These are phyloP conservation scores for Fusarium nisikadoi DNA, from an alignment of 2,329 filamentous ascomycete genomes.

Conservation along the genomic window DNA sequence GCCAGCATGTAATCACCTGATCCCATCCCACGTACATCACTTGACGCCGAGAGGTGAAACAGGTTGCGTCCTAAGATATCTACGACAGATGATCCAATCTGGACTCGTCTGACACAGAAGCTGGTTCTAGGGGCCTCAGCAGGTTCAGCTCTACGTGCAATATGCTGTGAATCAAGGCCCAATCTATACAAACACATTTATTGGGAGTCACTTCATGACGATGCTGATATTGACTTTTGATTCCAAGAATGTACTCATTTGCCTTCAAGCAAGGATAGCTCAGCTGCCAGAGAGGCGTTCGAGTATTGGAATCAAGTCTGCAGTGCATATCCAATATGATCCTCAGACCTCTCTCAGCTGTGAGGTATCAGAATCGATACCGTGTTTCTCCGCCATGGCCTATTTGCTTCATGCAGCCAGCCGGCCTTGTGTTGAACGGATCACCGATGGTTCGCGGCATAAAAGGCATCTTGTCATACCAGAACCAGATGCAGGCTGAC, in stretches of 20 bases:
- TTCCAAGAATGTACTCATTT: background rate
- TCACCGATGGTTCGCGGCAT: background rate
- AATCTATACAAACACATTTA: background rate
- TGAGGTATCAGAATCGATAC: background rate
- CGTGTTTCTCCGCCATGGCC: background rate
- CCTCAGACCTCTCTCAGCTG: background rate
- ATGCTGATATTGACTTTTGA: background rate
- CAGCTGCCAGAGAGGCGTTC: slow-evolving; percentile 10
- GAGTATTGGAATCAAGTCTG: background rate
- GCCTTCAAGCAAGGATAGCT: background rate
- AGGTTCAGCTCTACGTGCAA: background rate
- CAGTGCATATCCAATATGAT: background rate
- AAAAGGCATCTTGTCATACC: slow-evolving; percentile 10
- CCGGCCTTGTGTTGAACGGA: slow-evolving; percentile 4
- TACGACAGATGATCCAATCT: slow-evolving; percentile 11
- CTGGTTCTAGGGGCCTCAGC: background rate
- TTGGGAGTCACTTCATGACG: background rate
- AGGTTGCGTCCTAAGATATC: slow-evolving; percentile 32
- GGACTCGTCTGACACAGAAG: slow-evolving; percentile 18
- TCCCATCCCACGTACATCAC: slow-evolving; percentile 28
- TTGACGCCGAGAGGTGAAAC: slow-evolving; percentile 36
- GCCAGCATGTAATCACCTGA: slow-evolving; percentile 34
- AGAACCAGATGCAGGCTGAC: slow-evolving; percentile 2
- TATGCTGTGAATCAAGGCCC: slow-evolving; percentile 7
- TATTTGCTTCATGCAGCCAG: slow-evolving; percentile 22